phyloP scores from a whole-genome alignment of 176 grass and related monocot species.

The Alopecurus myosuroides region DNA sequence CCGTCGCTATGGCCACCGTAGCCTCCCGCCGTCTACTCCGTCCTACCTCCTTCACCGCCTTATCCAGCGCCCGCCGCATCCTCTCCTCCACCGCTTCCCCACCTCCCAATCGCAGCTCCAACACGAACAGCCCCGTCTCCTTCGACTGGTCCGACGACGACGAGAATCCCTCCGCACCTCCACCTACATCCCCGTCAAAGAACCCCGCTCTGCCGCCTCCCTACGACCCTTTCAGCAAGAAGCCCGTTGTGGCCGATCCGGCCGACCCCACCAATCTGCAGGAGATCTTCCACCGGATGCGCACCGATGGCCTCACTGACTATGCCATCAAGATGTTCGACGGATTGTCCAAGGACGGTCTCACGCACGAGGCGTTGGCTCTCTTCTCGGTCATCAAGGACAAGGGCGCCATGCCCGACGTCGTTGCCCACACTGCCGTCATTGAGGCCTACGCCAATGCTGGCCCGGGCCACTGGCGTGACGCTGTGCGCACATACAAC shows the following conservation, averaged over 20 bases:
- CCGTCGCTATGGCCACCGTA: constrained; percentile 3
- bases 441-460: constrained; percentile 73
- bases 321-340: constrained; percentile 99
- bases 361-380: constrained; percentile 69
- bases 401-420: constrained; percentile 80
- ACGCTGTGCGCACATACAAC: constrained; percentile 62
- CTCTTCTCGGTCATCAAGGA: constrained; percentile 79
- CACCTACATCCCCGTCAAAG: constrained; percentile 10
- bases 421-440: constrained; percentile 85
- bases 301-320: constrained; percentile 74
- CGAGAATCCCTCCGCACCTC: constrained; percentile 7
- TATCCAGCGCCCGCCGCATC: not conserved
- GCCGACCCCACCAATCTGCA: constrained; percentile 72
- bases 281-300: constrained; percentile 79
- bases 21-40: not conserved
- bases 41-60: not conserved
- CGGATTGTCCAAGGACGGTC: constrained; percentile 84
- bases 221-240: constrained; percentile 82
- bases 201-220: constrained; percentile 47
- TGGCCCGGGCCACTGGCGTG: constrained; percentile 50
- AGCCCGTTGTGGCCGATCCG: constrained; percentile 31
- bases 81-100: constrained; percentile 11
- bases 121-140: constrained; percentile 65
- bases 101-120: constrained; percentile 16
- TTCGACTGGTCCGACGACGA: constrained; percentile 81